Conservation (phyloP, 2,329 filamentous ascomycete species). For the Alternaria sp. region DNA sequence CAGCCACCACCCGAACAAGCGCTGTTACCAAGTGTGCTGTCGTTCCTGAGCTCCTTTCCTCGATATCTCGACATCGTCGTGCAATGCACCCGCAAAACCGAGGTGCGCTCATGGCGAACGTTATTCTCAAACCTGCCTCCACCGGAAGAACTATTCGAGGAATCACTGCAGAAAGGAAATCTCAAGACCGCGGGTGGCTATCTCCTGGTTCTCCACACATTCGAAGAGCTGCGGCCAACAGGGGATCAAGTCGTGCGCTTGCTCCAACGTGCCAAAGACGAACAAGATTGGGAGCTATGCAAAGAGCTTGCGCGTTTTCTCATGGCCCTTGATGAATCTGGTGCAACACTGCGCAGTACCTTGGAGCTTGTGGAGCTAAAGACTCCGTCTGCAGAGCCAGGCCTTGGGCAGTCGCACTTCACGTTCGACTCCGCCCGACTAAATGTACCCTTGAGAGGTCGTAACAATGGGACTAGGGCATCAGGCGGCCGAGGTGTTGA, state of each 20-base stretch:
- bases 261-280: constrained; percentile 79
- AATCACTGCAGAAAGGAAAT: constrained; percentile 82
- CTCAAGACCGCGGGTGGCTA: constrained; percentile 97
- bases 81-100: constrained; percentile 96
- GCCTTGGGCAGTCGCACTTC: constrained; percentile 40
- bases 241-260: constrained; percentile 82
- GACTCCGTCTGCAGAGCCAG: constrained; percentile 39
- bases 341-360: constrained; percentile 77
- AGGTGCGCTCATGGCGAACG: constrained; percentile 92
- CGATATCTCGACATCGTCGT: constrained; percentile 95
- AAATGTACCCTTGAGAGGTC: constrained; percentile 34
- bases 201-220: constrained; percentile 89
- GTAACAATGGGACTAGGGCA: constrained; percentile 13
- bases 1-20: constrained; percentile 58
- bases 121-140: constrained; percentile 91
- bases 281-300: constrained; percentile 93
- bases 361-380: constrained; percentile 62
- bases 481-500: constrained; percentile 3
- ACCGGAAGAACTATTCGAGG: constrained; percentile 90
- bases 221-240: constrained; percentile 67
- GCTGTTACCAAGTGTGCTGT: constrained; percentile 61
- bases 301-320: constrained; percentile 95
- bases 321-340: constrained; percentile 87
- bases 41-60: constrained; percentile 65
- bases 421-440: constrained; percentile 43